phyloP scores from a whole-genome alignment of 1,284 basidiomycete species.

The Cutaneotrichosporon mucoides region DNA sequence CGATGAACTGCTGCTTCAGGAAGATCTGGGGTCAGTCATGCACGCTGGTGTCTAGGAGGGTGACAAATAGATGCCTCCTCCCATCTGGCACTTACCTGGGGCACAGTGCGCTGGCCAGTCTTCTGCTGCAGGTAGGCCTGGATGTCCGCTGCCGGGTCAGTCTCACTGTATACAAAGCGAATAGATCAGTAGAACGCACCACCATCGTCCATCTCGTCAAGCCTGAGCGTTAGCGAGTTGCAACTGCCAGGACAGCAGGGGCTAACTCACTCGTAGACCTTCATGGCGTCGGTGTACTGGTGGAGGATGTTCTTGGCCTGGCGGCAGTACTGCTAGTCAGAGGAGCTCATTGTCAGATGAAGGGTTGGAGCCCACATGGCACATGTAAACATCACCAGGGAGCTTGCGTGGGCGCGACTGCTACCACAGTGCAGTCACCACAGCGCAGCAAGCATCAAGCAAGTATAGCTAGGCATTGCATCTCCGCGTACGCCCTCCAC shows the following conservation, averaged over 20 bases:
- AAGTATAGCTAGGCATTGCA: too few species aligned
- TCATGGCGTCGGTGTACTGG: slow-evolving; percentile 32
- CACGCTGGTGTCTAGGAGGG: too few species aligned
- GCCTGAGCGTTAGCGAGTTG: slow-evolving; percentile 26
- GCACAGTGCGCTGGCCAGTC: slow-evolving; percentile 47
- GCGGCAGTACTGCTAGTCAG: slow-evolving; percentile 39
- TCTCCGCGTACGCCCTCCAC: too few species aligned
- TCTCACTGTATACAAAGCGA: background rate
- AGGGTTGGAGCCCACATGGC: too few species aligned
- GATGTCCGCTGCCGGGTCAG: slow-evolving; percentile 35
- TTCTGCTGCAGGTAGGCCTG: slow-evolving; percentile 44
- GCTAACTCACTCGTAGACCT: slow-evolving; percentile 40
- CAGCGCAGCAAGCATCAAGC: background rate
- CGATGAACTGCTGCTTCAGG: slow-evolving; percentile 48
- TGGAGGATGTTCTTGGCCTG: slow-evolving; percentile 39
- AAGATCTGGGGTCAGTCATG: slow-evolving; percentile 30
- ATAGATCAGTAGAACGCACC: slow-evolving; percentile 25
- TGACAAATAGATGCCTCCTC: too few species aligned
- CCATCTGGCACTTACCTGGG: slow-evolving; percentile 6
- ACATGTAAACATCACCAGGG: too few species aligned
- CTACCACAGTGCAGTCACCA: too few species aligned
- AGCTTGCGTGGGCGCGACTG: too few species aligned
- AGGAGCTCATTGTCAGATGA: too few species aligned
- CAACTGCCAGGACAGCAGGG: too few species aligned
- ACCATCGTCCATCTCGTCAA: slow-evolving; percentile 46